Evolutionary conservation across 2,329 filamentous ascomycete species (phyloP), one percentile per base, ranked within the genome.

Genomic region (Bipolaris zeicola): DNA sequence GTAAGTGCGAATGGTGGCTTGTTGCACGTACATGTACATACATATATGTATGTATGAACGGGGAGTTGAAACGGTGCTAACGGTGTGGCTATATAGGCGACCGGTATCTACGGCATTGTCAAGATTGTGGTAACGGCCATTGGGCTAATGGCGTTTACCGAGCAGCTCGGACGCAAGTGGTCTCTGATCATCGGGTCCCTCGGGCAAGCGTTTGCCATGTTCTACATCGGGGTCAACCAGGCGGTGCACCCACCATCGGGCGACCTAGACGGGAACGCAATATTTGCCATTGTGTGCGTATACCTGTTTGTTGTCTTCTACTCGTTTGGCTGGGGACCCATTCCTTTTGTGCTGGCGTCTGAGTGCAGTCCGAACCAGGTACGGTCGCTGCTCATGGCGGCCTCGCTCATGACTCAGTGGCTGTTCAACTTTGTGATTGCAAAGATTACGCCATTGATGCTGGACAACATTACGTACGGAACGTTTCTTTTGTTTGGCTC

Each of bases 241-340:
- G 73, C 73, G 3, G 69, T 76, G 16, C 68, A 77, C 54, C 74
- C 75, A 20, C 66, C 66, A 0, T 67, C 63, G 1, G 73, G 72
- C 6, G 65, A 64, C 26, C 71, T 76, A n/a, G 71, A 69, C 38
- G 74, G 74, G 45, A 71, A 69, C 41, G 69, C 69, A 55, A 77
- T 75, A 44, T 79, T 83, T 46, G 77, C 79, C 7, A 82, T 83
- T 69, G 76, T 83, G 49, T 83, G 81, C 67, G 79, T 83, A 5
- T 83, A 82, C 58, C 69, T 80, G 6, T 80, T 79, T 50, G 79
- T 80, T 6, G 76, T 80, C 8, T 80, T 80, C 63, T 80, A 79
- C 67, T 77, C 72, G 2, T 79, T 80, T 50, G 78, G 72, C n/a
- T 81, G 78, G 78, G 79, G 79, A 5, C 78, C 78, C 0, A 78